These are phyloP conservation scores for Sclerotinia trifoliorum DNA, from an alignment of 2,329 filamentous ascomycete species.

Conservation along the genomic window DNA sequence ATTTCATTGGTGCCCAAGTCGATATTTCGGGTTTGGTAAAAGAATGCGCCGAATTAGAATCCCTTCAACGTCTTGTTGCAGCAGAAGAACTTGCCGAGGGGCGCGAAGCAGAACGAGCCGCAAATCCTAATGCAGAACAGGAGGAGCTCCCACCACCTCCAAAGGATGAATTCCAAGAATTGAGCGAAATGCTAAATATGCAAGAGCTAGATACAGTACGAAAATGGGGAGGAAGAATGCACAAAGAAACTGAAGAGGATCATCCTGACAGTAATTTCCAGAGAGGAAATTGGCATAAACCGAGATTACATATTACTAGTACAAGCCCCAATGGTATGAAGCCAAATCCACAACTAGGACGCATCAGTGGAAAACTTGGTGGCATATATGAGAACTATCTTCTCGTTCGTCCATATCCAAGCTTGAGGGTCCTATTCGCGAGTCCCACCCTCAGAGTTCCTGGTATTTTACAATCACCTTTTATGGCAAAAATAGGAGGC, in stretches of 20 bases:
- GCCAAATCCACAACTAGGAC: slow-evolving; percentile 16
- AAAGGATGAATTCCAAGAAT: slow-evolving; percentile 63
- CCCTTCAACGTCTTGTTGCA: slow-evolving; percentile 48
- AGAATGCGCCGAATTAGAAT: slow-evolving; percentile 59
- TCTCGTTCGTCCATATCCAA: slow-evolving; percentile 65
- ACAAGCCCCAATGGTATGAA: slow-evolving; percentile 31
- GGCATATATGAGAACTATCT: slow-evolving; percentile 58
- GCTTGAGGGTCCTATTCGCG: slow-evolving; percentile 65
- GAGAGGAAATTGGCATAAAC: slow-evolving; percentile 43
- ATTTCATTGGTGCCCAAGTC: slow-evolving; percentile 66
- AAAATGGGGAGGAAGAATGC: slow-evolving; percentile 62
- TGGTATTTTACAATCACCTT: slow-evolving; percentile 62
- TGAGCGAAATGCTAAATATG: slow-evolving; percentile 69
- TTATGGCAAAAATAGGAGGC: slow-evolving; percentile 55
- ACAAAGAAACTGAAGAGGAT: slow-evolving; percentile 49
- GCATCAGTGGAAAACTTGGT: slow-evolving; percentile 40
- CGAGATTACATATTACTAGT: slow-evolving; percentile 45
- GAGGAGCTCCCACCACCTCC: slow-evolving; percentile 26
- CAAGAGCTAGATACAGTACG: slow-evolving; percentile 64
- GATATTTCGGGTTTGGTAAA: slow-evolving; percentile 63
- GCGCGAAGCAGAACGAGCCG: slow-evolving; percentile 30
- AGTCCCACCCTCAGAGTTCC: slow-evolving; percentile 66
- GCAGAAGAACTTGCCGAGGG: slow-evolving; percentile 31
- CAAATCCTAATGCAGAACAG: slow-evolving; percentile 24
- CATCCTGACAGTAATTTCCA: slow-evolving; percentile 41